Conservation (phyloP, 345 rosid genomes). For the Bruguiera parviflora region DNA sequence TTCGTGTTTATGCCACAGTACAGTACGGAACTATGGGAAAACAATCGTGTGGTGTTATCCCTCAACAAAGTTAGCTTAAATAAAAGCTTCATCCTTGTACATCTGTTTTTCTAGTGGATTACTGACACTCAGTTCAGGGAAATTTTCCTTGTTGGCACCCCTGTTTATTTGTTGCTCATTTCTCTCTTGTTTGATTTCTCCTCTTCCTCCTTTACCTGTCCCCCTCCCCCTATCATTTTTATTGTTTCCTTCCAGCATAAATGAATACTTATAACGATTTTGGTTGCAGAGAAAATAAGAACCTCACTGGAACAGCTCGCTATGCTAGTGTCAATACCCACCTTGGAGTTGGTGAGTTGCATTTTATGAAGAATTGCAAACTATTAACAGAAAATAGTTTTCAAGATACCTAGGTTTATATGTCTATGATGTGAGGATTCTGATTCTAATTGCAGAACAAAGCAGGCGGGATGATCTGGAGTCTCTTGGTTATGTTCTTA, state of each 20-base stretch:
- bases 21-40: background rate
- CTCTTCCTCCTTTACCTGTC: background rate
- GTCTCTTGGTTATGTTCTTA: constrained; percentile 95
- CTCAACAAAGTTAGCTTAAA: background rate
- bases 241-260: background rate
- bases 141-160: background rate
- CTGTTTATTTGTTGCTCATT: background rate
- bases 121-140: background rate
- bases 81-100: background rate
- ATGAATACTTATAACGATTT: constrained; percentile 10
- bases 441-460: constrained; percentile 60
- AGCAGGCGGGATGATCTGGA: constrained; percentile 99
- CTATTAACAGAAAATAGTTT: background rate
- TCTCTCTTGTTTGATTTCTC: background rate
- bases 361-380: constrained; percentile 2
- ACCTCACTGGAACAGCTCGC: constrained; percentile 97
- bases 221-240: background rate
- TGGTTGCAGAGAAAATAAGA: constrained; percentile 80
- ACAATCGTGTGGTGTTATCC: background rate
- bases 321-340: constrained; percentile 98
- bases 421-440: constrained; percentile 5
- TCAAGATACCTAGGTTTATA: background rate
- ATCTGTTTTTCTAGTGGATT: background rate
- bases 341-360: constrained; percentile 81
- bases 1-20: background rate